Conservation (phyloP, 495 filamentous ascomycete species). For the Usnea hakonensis region DNA sequence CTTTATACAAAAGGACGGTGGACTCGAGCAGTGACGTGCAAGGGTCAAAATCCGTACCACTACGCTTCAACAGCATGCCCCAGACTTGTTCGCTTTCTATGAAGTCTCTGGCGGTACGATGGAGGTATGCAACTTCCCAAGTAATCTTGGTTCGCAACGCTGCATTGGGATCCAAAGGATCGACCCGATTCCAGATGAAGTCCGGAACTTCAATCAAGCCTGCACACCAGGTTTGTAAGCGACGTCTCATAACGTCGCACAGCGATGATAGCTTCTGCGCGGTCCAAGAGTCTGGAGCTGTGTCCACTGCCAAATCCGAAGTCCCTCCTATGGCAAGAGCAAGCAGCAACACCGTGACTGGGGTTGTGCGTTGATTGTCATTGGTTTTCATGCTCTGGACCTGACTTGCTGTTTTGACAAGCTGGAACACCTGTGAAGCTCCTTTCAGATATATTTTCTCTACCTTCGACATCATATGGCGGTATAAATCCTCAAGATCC, state of each 20-base stretch:
- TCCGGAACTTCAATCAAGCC: background rate
- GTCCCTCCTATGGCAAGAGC: background rate
- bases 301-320: background rate
- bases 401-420: background rate
- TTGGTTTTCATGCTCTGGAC: background rate
- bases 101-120: background rate
- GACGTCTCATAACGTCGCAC: background rate
- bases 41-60: background rate
- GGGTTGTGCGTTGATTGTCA: background rate
- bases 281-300: background rate
- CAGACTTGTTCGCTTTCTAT: background rate
- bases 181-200: background rate
- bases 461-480: slow-evolving; percentile 15
- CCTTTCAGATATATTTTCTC: slow-evolving; percentile 10
- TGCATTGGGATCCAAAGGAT: background rate
- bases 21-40: background rate
- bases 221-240: background rate
- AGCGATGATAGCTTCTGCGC: background rate
- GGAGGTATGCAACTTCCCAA: slow-evolving; percentile 1
- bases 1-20: background rate
- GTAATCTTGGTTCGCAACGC: slow-evolving; percentile 2
- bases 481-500: slow-evolving; percentile 16
- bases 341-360: background rate
- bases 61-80: background rate
- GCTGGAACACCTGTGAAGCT: slow-evolving; percentile 9